Evolutionary conservation across 768 basidiomycete species (phyloP).

Genomic region (Tubosaeta sp.): DNA sequence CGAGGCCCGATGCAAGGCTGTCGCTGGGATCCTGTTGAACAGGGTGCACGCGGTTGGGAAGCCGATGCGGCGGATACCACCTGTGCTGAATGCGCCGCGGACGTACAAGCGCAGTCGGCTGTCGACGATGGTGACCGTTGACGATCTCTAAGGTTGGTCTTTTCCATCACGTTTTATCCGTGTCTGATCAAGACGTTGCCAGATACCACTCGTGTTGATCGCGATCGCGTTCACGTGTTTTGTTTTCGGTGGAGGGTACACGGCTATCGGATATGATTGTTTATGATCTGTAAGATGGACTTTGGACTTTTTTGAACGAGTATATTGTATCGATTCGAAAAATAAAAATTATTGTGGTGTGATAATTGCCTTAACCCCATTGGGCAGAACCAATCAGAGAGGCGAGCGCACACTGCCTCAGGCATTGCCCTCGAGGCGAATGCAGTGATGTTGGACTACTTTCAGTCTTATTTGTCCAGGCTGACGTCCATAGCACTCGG

Average conservation of each 20-base stretch:
- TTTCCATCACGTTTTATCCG: neutral
- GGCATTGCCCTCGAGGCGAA: constrained; percentile 11
- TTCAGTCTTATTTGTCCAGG: neutral
- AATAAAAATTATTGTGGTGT: neutral
- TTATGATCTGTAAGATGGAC: neutral
- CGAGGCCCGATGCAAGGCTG: constrained; percentile 45
- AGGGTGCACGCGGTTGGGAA: constrained; percentile 49
- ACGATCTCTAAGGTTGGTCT: constrained; percentile 28
- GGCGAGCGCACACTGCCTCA: constrained; percentile 28
- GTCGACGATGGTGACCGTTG: constrained; percentile 47
- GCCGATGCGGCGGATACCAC: constrained; percentile 44
- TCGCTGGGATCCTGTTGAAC: constrained; percentile 56
- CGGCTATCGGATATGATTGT: too few relatives aligned
- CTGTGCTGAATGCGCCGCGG: constrained; percentile 27
- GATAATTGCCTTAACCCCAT: neutral
- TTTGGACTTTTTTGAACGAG: neutral
- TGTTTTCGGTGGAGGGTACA: neutral
- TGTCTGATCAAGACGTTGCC: neutral
- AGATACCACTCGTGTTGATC: constrained; percentile 17
- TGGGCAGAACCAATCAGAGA: constrained; percentile 22
- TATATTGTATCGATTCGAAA: neutral
- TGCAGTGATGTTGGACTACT: constrained; percentile 10
- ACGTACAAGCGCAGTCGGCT: constrained; percentile 52
- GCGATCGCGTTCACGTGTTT: neutral
- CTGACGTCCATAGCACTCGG: constrained; percentile 2